A percentile compares a stretch with the other conserved stretches of the same genome.
phyloP scores from a whole-genome alignment of 1,284 basidiomycete species.

The Cystobasidiaceae sp. region DNA sequence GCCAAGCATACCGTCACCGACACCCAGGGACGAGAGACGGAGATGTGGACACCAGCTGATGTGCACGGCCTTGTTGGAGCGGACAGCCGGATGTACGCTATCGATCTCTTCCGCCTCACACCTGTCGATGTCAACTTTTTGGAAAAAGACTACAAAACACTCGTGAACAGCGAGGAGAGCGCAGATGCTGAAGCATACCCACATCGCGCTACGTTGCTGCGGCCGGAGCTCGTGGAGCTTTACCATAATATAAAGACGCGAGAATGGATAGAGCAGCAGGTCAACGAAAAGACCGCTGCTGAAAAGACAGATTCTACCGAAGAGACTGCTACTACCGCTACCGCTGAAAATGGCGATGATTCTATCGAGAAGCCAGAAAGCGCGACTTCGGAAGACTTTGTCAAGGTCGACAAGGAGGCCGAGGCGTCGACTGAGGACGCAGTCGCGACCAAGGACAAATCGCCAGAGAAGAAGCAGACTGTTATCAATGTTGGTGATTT shows the following conservation, averaged over 20 bases:
- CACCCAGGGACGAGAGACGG: slow-evolving; percentile 49
- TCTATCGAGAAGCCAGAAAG: slow-evolving; percentile 47
- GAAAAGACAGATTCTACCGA: slow-evolving; percentile 27
- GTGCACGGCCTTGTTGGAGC: slow-evolving; percentile 56
- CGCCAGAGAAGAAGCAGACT: slow-evolving; percentile 33
- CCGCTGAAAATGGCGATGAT: slow-evolving; percentile 26
- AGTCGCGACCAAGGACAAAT: slow-evolving; percentile 32
- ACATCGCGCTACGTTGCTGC: slow-evolving; percentile 55
- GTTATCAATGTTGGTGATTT: slow-evolving; percentile 48
- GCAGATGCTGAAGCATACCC: slow-evolving; percentile 49
- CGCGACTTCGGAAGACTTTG: slow-evolving; percentile 47
- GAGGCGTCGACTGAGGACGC: slow-evolving; percentile 33
- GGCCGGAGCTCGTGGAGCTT: slow-evolving; percentile 55
- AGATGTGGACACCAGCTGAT: slow-evolving; percentile 54
- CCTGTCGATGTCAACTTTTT: slow-evolving; percentile 56
- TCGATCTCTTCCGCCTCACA: slow-evolving; percentile 54
- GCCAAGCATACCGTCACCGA: slow-evolving; percentile 53
- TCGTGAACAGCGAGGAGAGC: slow-evolving; percentile 40
- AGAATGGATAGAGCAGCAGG: slow-evolving; percentile 52
- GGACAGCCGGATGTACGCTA: slow-evolving; percentile 55
- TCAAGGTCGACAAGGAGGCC: slow-evolving; percentile 42
- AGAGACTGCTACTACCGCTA: not conserved
- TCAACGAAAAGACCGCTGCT: slow-evolving; percentile 42
- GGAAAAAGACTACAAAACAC: slow-evolving; percentile 50
- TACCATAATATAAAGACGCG: slow-evolving; percentile 55